A percentile compares a stretch with the other conserved stretches of the same genome.
Conservation (phyloP, 495 filamentous ascomycete species). For the Penicillium parvum region DNA sequence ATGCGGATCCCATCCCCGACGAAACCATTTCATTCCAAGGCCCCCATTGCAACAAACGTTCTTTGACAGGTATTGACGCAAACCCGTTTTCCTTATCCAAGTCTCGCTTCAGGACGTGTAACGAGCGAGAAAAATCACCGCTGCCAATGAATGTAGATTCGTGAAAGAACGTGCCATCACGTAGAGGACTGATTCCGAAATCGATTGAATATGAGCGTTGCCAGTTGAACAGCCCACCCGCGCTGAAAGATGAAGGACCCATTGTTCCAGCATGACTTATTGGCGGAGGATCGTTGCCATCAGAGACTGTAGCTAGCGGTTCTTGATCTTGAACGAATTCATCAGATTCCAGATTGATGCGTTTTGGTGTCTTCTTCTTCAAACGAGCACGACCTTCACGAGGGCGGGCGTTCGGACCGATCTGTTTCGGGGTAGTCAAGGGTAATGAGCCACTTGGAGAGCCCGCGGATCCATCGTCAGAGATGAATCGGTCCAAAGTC, state of each 20-base stretch:
- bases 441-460: background rate
- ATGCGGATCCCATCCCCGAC: conserved; percentile 58
- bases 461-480: conserved; percentile 12
- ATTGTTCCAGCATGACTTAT: background rate
- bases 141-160: conserved; percentile 71
- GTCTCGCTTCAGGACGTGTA: conserved; percentile 30
- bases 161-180: conserved; percentile 68
- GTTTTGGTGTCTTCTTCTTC: conserved; percentile 50
- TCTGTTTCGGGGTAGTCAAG: too few relatives aligned
- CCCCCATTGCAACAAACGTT: conserved; percentile 57
- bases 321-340: conserved; percentile 22
- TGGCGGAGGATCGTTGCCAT: conserved; percentile 8
- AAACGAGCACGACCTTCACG: conserved; percentile 22
- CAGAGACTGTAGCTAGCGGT: conserved; percentile 6
- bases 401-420: background rate
- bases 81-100: conserved; percentile 30
- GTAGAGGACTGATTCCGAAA: conserved; percentile 68
- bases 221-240: conserved; percentile 47
- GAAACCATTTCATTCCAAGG: conserved; percentile 65
- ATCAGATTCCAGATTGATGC: conserved; percentile 40
- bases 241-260: conserved; percentile 5
- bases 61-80: conserved; percentile 41
- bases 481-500: conserved; percentile 39
- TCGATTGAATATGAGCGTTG: conserved; percentile 60
- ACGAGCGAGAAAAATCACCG: conserved; percentile 55